Evolutionary conservation across 805 yeast species (phyloP).

Genomic region (Ogataea nonfermentans): DNA sequence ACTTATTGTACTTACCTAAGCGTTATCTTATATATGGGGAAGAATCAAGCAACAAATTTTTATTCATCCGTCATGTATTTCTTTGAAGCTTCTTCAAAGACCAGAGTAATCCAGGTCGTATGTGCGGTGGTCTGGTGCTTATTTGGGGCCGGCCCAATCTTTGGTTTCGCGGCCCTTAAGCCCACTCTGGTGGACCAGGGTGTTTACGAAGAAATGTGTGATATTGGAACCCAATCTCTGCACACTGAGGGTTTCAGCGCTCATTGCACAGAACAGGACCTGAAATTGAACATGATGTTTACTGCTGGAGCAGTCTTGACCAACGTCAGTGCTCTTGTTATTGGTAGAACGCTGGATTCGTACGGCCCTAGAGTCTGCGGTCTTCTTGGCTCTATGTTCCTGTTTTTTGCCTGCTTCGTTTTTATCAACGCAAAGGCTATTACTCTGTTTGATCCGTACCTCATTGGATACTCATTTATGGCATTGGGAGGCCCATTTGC

Average conservation of each 20-base stretch:
- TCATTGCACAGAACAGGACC: slow-evolving; percentile 50
- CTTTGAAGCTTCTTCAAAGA: slow-evolving; percentile 31
- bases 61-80: slow-evolving; percentile 28
- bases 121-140: slow-evolving; percentile 57
- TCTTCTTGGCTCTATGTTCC: slow-evolving; percentile 46
- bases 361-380: slow-evolving; percentile 57
- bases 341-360: slow-evolving; percentile 48
- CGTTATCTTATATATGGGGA: slow-evolving; percentile 1
- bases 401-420: slow-evolving; percentile 44
- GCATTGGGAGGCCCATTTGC: slow-evolving; percentile 61
- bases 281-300: slow-evolving; percentile 56
- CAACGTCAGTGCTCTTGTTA: slow-evolving; percentile 50
- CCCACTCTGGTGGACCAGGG: slow-evolving; percentile 50
- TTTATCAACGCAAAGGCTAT: slow-evolving; percentile 41
- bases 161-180: slow-evolving; percentile 60
- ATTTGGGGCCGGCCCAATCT: slow-evolving; percentile 56
- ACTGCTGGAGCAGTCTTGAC: slow-evolving; percentile 57
- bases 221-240: slow-evolving; percentile 15
- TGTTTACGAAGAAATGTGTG: slow-evolving; percentile 44
- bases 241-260: slow-evolving; percentile 34
- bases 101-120: slow-evolving; percentile 40
- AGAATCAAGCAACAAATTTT: neutral
- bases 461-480: slow-evolving; percentile 50
- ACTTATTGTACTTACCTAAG: slow-evolving; percentile 1
- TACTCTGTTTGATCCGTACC: slow-evolving; percentile 45